Evolutionary conservation across 257 asterid species (phyloP).

Genomic region (Gardenia jasminoides): DNA sequence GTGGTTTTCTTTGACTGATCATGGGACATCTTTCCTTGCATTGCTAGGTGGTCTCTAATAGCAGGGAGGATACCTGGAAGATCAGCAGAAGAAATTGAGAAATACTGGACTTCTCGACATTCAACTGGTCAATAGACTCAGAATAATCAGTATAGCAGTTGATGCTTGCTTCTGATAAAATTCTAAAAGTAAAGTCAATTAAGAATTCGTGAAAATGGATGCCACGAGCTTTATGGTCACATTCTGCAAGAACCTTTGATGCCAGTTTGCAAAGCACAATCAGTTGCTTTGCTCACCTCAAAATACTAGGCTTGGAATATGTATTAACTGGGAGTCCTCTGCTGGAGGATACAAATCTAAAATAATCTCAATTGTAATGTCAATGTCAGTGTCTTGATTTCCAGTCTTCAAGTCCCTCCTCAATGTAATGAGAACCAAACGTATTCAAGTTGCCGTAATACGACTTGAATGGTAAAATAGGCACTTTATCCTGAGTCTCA

Average conservation of each 20-base stretch:
- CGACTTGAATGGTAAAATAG: not conserved
- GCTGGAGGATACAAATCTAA: not conserved
- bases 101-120: conserved; percentile 15
- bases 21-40: not conserved
- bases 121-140: conserved; percentile 6
- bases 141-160: not conserved
- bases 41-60: conserved; percentile 13
- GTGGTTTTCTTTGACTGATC: not conserved
- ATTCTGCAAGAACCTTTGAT: not conserved
- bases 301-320: not conserved
- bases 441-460: not conserved
- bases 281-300: not conserved
- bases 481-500: not conserved
- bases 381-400: not conserved
- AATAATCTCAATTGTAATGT: not conserved
- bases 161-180: not conserved
- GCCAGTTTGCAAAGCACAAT: not conserved
- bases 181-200: not conserved
- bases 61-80: conserved; percentile 15
- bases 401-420: not conserved
- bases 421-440: not conserved
- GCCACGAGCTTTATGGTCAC: not conserved
- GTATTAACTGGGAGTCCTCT: not conserved
- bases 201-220: not conserved
- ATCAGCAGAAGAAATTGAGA: conserved; percentile 15